Base-by-base conservation (phyloP, 208 protist genomes). In the Porcisia hertigi region DNA sequence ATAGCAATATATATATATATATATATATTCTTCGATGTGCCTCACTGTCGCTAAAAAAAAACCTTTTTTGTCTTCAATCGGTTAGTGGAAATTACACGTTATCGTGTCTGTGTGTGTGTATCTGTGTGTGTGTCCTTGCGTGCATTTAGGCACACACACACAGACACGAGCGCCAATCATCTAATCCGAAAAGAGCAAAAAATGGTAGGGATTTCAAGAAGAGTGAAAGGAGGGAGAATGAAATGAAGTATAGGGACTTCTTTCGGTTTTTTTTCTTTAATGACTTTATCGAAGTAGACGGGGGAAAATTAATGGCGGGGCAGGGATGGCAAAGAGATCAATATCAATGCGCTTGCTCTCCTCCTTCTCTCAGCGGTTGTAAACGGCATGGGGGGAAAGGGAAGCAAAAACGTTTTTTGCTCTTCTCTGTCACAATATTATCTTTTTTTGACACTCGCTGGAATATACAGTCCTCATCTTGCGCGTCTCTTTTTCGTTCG, bases 181-280 rank as follows among this genome's bases (percentile, higher is more conserved):
- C 11, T 45, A 52, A 52, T 52, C 47, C 62, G 3, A 12, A 14
- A 11, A 30, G 30, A 64, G 2, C 62, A 30, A 49, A 45, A 25
- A 66, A 9, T 9, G 2, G 18, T 16, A 7, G 14, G 18, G 39
- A 12, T 45, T 16, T 66, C 23, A 0, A 71, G 11, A 52, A 52
- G 11, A 5, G 20, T 23, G 14, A 36, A 25, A 3, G 53, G 25
- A 39, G 34, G 57, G 25, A 71, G 75, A 69, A 52, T 30, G 71
- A n/a, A 75, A 74, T 45, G 0, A 52, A 64, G 25, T 74, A 52
- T 54, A 43, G 9, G 12, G 47, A 49, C 67, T 58, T 69, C 71
- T 41, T 73, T 63, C 64, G 70, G 4, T 3, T 74, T 67, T 74
- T 54, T 72, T 25, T 49, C 53, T 67, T 77, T 71, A 34, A 23